Evolutionary conservation across 139 green algal genomes (phyloP).

Genomic region (Micractinium sp.): DNA sequence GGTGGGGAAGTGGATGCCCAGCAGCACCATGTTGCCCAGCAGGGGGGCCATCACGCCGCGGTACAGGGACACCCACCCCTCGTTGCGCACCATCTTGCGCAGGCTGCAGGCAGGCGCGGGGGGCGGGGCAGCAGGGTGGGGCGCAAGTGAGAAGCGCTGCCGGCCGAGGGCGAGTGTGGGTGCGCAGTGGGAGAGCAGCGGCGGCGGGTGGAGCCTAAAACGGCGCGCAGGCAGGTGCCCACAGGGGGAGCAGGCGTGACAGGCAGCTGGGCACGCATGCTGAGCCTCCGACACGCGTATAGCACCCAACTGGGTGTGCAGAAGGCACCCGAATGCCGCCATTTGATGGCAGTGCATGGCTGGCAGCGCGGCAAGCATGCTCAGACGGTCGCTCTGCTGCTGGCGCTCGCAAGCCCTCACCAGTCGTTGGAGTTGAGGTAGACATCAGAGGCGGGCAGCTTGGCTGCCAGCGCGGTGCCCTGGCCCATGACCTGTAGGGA

Average conservation of each 20-base stretch:
- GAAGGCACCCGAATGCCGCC: too few relatives aligned
- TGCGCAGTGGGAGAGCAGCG: too few relatives aligned
- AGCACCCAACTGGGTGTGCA: too few relatives aligned
- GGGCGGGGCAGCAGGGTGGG: not conserved
- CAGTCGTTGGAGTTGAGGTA: slow-evolving; percentile 28
- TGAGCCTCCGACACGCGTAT: too few relatives aligned
- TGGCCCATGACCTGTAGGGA: not conserved
- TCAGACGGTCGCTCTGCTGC: not conserved
- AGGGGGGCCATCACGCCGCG: slow-evolving; percentile 13
- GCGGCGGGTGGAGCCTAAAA: too few relatives aligned
- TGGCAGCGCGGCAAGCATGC: not conserved
- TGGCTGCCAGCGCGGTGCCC: slow-evolving; percentile 3
- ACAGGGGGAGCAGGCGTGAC: too few relatives aligned
- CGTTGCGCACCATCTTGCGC: slow-evolving; percentile 19
- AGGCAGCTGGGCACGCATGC: too few relatives aligned
- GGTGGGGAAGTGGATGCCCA: slow-evolving; percentile 28
- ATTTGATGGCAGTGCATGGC: too few relatives aligned
- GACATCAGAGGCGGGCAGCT: slow-evolving; percentile 10
- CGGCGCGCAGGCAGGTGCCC: too few relatives aligned
- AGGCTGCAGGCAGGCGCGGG: not conserved
- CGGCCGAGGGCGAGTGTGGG: not conserved
- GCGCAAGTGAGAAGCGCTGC: not conserved
- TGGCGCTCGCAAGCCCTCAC: not conserved
- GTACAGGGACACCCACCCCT: slow-evolving; percentile 10
- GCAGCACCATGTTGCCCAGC: slow-evolving; percentile 29